Base-by-base conservation (phyloP, 768 basidiomycete species). In the Kwoniella heveanensis region DNA sequence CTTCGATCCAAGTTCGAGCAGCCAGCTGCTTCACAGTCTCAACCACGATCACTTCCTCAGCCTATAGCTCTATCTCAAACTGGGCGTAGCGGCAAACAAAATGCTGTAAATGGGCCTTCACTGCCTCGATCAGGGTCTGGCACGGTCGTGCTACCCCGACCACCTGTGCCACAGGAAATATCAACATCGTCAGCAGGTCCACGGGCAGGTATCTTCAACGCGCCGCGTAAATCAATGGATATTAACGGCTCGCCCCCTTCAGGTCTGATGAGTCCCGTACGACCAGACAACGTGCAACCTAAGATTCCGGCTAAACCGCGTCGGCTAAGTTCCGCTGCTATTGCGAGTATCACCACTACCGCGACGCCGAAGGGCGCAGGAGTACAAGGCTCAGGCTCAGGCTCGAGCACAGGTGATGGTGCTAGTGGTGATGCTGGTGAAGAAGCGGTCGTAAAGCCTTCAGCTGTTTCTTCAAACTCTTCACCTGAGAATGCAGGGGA, bases 191-290 rank as follows among this genome's bases (percentile, higher is more conserved):
- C n/a, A n/a, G n/a, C n/a, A n/a, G n/a, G n/a, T n/a, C n/a, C n/a
- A 8, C 19, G 36, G 29, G 25, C 37, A 1, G 50, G n/a, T 15
- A 25, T 36, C 21, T 13, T 12, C 0, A 57, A 32, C 8, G 36
- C 6, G 3, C 49, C 60, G 6, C 37, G 52, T 21, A 36, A 49
- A 51, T 65, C 64, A 29, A 29, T 71, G 24, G 72, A 69, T 49
- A 37, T 69, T 25, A 53, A 73, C 39, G 67, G 53, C 3, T 54
- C 72, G 9, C 70, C 72, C 2, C 70, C 68, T 0, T 58, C 55
- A 25, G 68, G 60, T 22, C 57, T 74, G 19, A 21, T 57, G 3
- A 15, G 57, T 6, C 72, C 72, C 2, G 67, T 64, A 22, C 24
- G 29, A 30, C 67, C 72, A 21, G 62, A 66, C 48, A 37, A 27